Conservation (phyloP, 768 basidiomycete genomes). For the Hypholoma sublateritium region DNA sequence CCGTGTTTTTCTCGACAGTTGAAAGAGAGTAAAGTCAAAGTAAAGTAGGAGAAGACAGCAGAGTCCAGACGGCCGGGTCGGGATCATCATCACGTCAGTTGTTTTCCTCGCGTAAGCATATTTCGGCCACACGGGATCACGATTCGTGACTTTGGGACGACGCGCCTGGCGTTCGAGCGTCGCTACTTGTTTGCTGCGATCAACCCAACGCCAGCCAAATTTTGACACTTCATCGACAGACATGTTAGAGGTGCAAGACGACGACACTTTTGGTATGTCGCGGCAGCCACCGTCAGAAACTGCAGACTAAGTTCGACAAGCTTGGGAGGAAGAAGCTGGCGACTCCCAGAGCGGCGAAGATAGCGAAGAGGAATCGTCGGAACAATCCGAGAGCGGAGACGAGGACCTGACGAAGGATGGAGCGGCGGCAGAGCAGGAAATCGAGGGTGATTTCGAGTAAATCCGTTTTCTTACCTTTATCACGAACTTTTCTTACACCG, state of each 20-base stretch:
- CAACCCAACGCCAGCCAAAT: background rate
- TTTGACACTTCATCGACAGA: background rate
- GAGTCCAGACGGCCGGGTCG: no score
- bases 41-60: no score
- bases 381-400: slow-evolving; percentile 19
- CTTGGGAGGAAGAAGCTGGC: slow-evolving; percentile 1
- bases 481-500: background rate
- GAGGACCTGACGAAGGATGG: slow-evolving; percentile 17
- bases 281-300: background rate
- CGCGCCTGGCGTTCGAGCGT: no score
- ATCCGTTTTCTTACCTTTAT: slow-evolving; percentile 7
- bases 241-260: background rate
- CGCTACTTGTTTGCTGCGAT: no score
- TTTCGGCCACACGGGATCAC: no score
- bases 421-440: slow-evolving; percentile 38
- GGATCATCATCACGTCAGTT: no score
- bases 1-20: no score
- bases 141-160: no score
- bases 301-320: background rate
- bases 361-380: background rate
- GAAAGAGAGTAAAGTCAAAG: no score
- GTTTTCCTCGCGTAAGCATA: no score
- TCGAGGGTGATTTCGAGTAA: slow-evolving; percentile 64
- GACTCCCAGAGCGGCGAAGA: background rate
- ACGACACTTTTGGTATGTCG: background rate